phyloP scores from a whole-genome alignment of 805 yeast genomes.

The Spathaspora arborariae region DNA sequence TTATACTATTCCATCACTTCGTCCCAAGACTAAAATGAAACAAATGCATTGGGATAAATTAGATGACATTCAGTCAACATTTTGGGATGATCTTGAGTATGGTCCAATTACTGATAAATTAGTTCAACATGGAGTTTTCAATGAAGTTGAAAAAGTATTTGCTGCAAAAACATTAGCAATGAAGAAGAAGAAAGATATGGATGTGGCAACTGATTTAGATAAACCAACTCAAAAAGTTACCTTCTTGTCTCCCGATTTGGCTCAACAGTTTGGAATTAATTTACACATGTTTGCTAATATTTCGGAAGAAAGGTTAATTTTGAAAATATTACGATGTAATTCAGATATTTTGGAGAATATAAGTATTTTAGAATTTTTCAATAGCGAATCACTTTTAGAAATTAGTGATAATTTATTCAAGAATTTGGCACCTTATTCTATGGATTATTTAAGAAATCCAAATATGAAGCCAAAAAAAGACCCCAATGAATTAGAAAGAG shows the following conservation, averaged over 20 bases:
- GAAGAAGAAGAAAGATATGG: slow-evolving; percentile 29
- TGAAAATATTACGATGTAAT: slow-evolving; percentile 74
- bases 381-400: slow-evolving; percentile 70
- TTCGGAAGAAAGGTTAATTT: slow-evolving; percentile 62
- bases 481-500: slow-evolving; percentile 73
- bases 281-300: slow-evolving; percentile 69
- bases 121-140: slow-evolving; percentile 71
- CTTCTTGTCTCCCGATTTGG: slow-evolving; percentile 75
- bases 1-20: slow-evolving; percentile 9
- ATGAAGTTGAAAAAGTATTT: slow-evolving; percentile 81
- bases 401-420: slow-evolving; percentile 67
- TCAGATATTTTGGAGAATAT: slow-evolving; percentile 62
- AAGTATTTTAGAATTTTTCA: slow-evolving; percentile 81
- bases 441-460: slow-evolving; percentile 52
- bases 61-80: slow-evolving; percentile 77
- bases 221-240: slow-evolving; percentile 49
- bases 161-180: slow-evolving; percentile 66
- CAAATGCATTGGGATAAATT: slow-evolving; percentile 97
- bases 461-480: slow-evolving; percentile 54
- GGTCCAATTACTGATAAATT: slow-evolving; percentile 58
- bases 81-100: slow-evolving; percentile 74
- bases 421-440: slow-evolving; percentile 75
- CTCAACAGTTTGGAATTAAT: slow-evolving; percentile 94
- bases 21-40: slow-evolving; percentile 76
- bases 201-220: slow-evolving; percentile 35